Evolutionary conservation across 345 rosid species (phyloP).

Genomic region (Rhodamnia rubescens): DNA sequence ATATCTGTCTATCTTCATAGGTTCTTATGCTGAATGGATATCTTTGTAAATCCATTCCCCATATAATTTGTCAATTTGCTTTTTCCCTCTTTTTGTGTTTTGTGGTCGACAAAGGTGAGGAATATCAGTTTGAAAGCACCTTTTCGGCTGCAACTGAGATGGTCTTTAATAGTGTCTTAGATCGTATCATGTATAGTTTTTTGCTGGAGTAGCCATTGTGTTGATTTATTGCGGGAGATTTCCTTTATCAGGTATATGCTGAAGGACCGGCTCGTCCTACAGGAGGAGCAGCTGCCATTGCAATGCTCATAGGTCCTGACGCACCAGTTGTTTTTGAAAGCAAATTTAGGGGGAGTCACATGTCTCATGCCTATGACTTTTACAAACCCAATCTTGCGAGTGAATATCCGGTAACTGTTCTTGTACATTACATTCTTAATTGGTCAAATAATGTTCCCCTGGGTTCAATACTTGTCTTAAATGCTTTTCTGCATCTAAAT

Average conservation of each 20-base stretch:
- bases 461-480: neutral
- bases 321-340: constrained; percentile 90
- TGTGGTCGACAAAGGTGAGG: neutral
- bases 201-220: neutral
- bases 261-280: constrained; percentile 99
- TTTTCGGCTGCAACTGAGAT: neutral
- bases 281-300: constrained; percentile 98
- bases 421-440: neutral
- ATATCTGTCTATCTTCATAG: neutral
- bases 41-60: neutral
- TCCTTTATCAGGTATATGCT: constrained; percentile 76
- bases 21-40: neutral
- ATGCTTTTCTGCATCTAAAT: neutral
- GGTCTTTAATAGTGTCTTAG: neutral
- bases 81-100: neutral
- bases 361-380: constrained; percentile 97
- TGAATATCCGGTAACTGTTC: constrained; percentile 83
- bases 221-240: neutral
- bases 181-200: neutral
- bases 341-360: constrained; percentile 83
- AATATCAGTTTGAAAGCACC: neutral
- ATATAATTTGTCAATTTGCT: neutral
- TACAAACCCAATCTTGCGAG: constrained; percentile 98
- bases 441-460: neutral
- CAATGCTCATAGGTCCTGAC: constrained; percentile 86